These are phyloP conservation scores for Skeletonema tropicum DNA, from an alignment of 108 stramenopile genomes.

Conservation along the genomic window DNA sequence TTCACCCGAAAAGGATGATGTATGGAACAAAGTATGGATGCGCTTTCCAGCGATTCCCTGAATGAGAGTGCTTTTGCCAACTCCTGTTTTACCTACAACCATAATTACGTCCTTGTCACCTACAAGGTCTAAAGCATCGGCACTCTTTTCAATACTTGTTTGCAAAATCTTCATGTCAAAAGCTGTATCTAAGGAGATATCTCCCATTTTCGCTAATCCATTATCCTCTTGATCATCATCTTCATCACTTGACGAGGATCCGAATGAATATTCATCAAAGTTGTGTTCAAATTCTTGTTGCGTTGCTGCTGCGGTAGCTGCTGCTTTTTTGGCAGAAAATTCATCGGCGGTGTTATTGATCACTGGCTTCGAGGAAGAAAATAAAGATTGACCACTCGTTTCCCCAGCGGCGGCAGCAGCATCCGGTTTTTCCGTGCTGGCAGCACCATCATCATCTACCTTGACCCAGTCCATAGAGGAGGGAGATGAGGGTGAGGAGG, in stretches of 20 bases:
- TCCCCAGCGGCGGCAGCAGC: background rate
- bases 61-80: constrained; percentile 54
- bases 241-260: background rate
- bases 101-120: constrained; percentile 48
- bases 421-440: background rate
- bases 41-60: constrained; percentile 66
- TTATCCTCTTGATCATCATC: background rate
- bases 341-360: background rate
- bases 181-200: background rate
- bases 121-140: constrained; percentile 44
- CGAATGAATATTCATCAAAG: constrained; percentile 3
- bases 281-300: background rate
- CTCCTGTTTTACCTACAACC: constrained; percentile 60
- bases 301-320: background rate
- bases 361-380: no score
- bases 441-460: background rate
- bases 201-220: background rate
- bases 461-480: background rate
- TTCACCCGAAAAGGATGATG: constrained; percentile 35
- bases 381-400: no score
- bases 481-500: background rate
- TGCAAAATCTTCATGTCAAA: constrained; percentile 59
- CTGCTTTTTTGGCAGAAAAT: background rate
- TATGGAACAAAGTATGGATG: constrained; percentile 29
- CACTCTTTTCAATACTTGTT: constrained; percentile 45